Evolutionary conservation across 2,329 filamentous ascomycete species (phyloP), one percentile per base, ranked within the genome.

Genomic region (Paecilomyces formosus): DNA sequence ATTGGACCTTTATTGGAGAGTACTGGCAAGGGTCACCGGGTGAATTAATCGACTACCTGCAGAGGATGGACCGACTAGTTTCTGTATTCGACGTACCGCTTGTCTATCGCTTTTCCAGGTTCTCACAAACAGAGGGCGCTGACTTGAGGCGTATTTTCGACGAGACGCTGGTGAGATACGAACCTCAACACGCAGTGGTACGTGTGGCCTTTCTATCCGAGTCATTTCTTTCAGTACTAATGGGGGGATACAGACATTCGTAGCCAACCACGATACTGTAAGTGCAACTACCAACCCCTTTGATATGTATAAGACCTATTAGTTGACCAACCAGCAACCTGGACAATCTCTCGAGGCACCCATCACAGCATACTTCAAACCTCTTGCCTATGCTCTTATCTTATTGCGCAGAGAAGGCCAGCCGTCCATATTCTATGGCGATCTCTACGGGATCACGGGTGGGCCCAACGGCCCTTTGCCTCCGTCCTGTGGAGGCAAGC

Each of bases 391-490:
- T 70, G 77, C 86, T 0, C 79, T 91, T 52, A 89, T 90, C 57
- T 81, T 92, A 1, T 82, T 91, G 26, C 81, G 85, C 12, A 72
- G 79, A 55, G 76, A 82, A 33, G 86, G 86, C 15, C 80, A 84
- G 28, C 87, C 87, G 0, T 89, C 85, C 64, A 75, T 89, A 35
- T 90, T 90, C 69, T 90, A 86, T 68, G 86, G 87, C 24, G 87
- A 90, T 66, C 70, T 89, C 0, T 88, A 87, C 70, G 86, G 87
- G 22, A 84, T 85, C 54, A 74, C 77, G 55, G 79, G 74, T n/a
- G 73, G 71, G 53, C 67, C 73, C 54, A 75, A 81, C 26, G 75
- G 78, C n/a, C 75, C 80, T 3, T 78, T 81, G 58, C 74, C 73
- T 3, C 84, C 84, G 0, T 75, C 81, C 3, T 82, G 81, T 58